Evolutionary conservation across 805 yeast species (phyloP).

Genomic region (Kodamaea jinghongensis): DNA sequence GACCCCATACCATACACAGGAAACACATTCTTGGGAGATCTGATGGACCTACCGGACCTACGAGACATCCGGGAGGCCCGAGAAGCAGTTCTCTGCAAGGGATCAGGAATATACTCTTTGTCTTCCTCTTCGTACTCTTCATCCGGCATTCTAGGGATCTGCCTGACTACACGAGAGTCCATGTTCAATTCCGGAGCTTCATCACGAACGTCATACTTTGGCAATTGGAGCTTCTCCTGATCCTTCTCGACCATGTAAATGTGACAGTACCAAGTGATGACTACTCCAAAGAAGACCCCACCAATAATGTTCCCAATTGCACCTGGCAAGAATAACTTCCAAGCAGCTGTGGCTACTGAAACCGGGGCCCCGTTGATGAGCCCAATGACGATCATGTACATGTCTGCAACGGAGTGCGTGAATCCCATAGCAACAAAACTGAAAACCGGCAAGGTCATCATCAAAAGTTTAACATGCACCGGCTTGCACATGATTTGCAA

Average conservation of each 20-base stretch:
- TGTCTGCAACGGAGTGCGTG: conserved; percentile 80
- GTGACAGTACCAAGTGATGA: conserved; percentile 72
- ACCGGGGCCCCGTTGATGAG: conserved; percentile 64
- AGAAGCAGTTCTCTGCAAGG: conserved; percentile 12
- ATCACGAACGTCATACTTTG: conserved; percentile 67
- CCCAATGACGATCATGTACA: conserved; percentile 67
- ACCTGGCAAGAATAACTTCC: conserved; percentile 73
- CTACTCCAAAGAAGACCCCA: conserved; percentile 64
- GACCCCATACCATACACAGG: conserved; percentile 79
- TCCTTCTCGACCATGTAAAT: conserved; percentile 71
- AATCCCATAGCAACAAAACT: conserved; percentile 78
- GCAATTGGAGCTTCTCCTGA: conserved; percentile 57
- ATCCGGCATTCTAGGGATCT: conserved; percentile 1
- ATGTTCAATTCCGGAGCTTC: conserved; percentile 76
- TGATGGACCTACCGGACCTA: conserved; percentile 5
- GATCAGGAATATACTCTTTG: neutral
- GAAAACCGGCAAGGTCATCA: conserved; percentile 67
- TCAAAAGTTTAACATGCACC: conserved; percentile 64
- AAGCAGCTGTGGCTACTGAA: conserved; percentile 61
- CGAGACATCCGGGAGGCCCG: conserved; percentile 8
- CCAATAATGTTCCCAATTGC: conserved; percentile 76
- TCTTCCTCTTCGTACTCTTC: conserved; percentile 6
- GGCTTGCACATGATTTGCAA: conserved; percentile 79
- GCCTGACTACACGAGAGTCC: conserved; percentile 76
- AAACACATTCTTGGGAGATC: conserved; percentile 73